Conservation (phyloP, 2,329 filamentous ascomycete genomes). For the Fusarium virguliforme region DNA sequence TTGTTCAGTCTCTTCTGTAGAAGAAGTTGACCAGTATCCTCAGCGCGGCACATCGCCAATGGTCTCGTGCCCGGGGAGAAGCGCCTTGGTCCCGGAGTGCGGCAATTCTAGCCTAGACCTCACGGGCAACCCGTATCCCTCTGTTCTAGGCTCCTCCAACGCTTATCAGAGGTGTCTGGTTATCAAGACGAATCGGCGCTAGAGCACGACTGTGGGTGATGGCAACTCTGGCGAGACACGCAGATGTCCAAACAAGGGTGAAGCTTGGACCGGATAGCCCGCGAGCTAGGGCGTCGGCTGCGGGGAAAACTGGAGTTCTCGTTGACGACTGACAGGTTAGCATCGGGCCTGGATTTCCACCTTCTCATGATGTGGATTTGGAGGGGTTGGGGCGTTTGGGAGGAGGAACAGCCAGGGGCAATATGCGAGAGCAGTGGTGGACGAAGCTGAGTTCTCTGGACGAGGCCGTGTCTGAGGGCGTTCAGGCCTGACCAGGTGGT, state of each 20-base stretch:
- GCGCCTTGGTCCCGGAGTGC: slow-evolving; percentile 6
- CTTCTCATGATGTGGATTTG: slow-evolving; percentile 26
- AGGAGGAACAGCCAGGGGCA: neutral
- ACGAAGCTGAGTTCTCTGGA: slow-evolving; percentile 12
- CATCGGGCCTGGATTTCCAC: neutral
- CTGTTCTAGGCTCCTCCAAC: slow-evolving; percentile 2
- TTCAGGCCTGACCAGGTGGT: slow-evolving; percentile 12
- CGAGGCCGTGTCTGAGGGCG: neutral
- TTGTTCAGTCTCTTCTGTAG: neutral
- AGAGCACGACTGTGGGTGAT: slow-evolving; percentile 2
- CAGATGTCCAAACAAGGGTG: slow-evolving; percentile 1
- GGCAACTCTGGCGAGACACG: slow-evolving; percentile 1
- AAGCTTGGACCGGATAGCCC: slow-evolving; percentile 5
- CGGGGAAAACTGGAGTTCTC: slow-evolving; percentile 11
- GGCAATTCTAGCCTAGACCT: slow-evolving; percentile 8
- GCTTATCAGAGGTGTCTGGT: slow-evolving; percentile 3
- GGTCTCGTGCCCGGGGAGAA: neutral
- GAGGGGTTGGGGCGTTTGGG: neutral
- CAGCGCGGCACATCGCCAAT: neutral
- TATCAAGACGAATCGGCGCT: slow-evolving; percentile 11
- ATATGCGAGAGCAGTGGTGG: neutral
- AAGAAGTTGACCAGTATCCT: neutral
- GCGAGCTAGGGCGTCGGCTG: slow-evolving; percentile 11
- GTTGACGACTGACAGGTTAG: slow-evolving; percentile 7
- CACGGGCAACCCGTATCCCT: slow-evolving; percentile 1